A percentile compares a stretch with the other conserved stretches of the same genome.
Evolutionary conservation across 805 yeast species (phyloP).

Genomic region (Dipodascus geniculatus): DNA sequence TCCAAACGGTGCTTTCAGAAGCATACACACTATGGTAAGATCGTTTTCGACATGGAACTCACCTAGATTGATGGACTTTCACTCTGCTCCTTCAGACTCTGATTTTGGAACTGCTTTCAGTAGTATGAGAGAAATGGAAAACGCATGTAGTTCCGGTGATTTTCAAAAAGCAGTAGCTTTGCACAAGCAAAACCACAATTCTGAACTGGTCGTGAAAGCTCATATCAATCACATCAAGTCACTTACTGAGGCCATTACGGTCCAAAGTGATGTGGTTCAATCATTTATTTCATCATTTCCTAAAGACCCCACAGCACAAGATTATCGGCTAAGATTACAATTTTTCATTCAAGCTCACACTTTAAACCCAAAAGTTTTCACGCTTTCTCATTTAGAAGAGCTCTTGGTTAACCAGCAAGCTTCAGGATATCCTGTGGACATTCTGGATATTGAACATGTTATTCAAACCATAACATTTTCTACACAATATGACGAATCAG

Average conservation of each 20-base stretch:
- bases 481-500: constrained; percentile 14
- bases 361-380: constrained; percentile 14
- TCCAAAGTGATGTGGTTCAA: constrained; percentile 11
- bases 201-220: constrained; percentile 10
- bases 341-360: constrained; percentile 8
- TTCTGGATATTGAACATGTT: constrained; percentile 20
- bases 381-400: constrained; percentile 16
- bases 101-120: neutral
- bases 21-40: neutral
- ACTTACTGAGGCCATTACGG: constrained; percentile 4
- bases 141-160: constrained; percentile 3
- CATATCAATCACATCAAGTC: constrained; percentile 13
- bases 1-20: neutral
- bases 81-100: neutral
- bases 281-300: constrained; percentile 18
- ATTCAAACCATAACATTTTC: constrained; percentile 22
- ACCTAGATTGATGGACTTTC: neutral
- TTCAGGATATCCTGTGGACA: constrained; percentile 19
- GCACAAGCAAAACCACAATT: neutral
- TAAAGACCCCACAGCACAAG: constrained; percentile 11
- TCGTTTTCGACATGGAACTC: neutral
- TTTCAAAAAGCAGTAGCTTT: constrained; percentile 2
- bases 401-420: constrained; percentile 22
- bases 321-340: constrained; percentile 14
- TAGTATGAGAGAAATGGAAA: constrained; percentile 10